A percentile compares a stretch with the other conserved stretches of the same genome.
These are phyloP conservation scores for Pharus latifolius DNA, from an alignment of 176 grass and related monocot genomes.

Conservation along the genomic window DNA sequence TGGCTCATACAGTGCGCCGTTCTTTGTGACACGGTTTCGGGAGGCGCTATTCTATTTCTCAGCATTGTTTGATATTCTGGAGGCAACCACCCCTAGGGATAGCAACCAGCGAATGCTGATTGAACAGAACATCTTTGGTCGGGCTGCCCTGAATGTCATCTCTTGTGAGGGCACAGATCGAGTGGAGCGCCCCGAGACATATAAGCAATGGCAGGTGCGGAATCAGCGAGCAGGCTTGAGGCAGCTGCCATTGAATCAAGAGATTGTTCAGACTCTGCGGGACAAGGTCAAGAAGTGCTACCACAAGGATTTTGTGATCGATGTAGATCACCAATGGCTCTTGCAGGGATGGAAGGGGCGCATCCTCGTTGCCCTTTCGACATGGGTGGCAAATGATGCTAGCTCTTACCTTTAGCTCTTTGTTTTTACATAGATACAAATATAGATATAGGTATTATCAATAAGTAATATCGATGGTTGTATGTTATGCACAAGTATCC, in stretches of 20 bases:
- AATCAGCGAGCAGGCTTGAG: conserved; percentile 66
- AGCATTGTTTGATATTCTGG: conserved; percentile 63
- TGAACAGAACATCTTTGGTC: conserved; percentile 58
- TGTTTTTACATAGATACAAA: not conserved
- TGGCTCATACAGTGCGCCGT: conserved; percentile 69
- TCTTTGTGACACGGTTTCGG: conserved; percentile 74
- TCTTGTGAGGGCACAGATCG: conserved; percentile 64
- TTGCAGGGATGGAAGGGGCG: conserved; percentile 89
- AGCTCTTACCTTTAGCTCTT: conserved; percentile 16
- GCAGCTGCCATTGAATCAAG: conserved; percentile 48
- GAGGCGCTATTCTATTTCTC: conserved; percentile 75
- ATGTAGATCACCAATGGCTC: conserved; percentile 66
- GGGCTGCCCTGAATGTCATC: conserved; percentile 62
- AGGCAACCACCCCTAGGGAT: conserved; percentile 60
- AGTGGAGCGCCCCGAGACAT: conserved; percentile 73
- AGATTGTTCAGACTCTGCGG: conserved; percentile 20
- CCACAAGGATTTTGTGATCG: conserved; percentile 81
- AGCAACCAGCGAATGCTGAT: conserved; percentile 60
- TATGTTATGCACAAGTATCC: conserved; percentile 31
- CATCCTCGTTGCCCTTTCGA: conserved; percentile 48
- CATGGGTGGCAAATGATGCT: conserved; percentile 48
- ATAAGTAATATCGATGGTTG: conserved; percentile 7
- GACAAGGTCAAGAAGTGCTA: conserved; percentile 43
- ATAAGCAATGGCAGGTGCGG: conserved; percentile 86
- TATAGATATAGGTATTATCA: conserved; percentile 24